Evolutionary conservation across 345 rosid species (phyloP).

Genomic region (Limnanthes douglasii): DNA sequence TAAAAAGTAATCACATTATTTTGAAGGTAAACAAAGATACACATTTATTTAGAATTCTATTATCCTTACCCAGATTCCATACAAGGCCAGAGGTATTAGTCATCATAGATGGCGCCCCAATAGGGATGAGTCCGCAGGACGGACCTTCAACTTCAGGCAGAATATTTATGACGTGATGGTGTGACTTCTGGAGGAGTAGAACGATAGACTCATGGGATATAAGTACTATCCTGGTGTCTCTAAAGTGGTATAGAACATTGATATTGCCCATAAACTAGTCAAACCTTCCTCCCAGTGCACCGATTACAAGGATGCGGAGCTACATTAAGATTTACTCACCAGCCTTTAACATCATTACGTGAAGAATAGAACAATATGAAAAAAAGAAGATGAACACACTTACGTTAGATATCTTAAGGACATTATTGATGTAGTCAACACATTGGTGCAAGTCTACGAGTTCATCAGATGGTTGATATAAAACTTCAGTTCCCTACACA

Average conservation of each 20-base stretch:
- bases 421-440: constrained; percentile 27
- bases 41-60: no score
- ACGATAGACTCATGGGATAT: constrained; percentile 70
- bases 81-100: constrained; percentile 77
- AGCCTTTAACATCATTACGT: not conserved
- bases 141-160: constrained; percentile 60
- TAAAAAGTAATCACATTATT: not conserved
- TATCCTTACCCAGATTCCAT: constrained; percentile 92
- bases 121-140: constrained; percentile 80
- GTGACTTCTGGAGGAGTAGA: constrained; percentile 57
- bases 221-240: constrained; percentile 37
- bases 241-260: constrained; percentile 53
- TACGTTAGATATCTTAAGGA: constrained; percentile 37
- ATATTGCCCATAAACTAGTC: constrained; percentile 91
- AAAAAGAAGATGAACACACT: constrained; percentile 14
- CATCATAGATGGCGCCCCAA: constrained; percentile 51
- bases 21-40: no score
- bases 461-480: constrained; percentile 76
- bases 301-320: constrained; percentile 81
- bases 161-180: constrained; percentile 45
- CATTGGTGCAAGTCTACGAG: constrained; percentile 93
- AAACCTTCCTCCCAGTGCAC: constrained; percentile 95
- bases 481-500: constrained; percentile 81
- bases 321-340: constrained; percentile 4
- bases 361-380: not conserved